These are phyloP conservation scores for Fagopyrum homotropicum DNA, from an alignment of 148 eudicot species.

Conservation along the genomic window DNA sequence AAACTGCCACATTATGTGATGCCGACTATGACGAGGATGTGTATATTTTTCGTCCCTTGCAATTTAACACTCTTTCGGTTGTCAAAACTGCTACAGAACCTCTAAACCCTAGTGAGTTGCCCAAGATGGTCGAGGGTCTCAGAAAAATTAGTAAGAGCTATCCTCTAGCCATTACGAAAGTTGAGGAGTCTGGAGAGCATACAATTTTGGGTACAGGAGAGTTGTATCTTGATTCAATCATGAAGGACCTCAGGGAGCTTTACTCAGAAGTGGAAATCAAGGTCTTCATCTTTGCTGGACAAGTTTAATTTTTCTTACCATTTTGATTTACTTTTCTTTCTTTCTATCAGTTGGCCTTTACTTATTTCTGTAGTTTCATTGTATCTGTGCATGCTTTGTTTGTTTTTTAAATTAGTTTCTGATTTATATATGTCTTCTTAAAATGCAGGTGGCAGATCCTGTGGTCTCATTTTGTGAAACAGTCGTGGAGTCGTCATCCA, in stretches of 20 bases:
- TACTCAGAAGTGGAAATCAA: slow-evolving; percentile 99
- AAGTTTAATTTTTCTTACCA: neutral
- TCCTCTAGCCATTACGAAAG: slow-evolving; percentile 95
- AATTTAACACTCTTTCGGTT: slow-evolving; percentile 96
- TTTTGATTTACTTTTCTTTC: neutral
- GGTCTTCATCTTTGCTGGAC: slow-evolving; percentile 27
- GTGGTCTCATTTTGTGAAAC: slow-evolving; percentile 99
- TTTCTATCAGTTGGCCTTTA: neutral
- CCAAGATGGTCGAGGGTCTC: slow-evolving; percentile 99
- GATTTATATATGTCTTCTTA: neutral
- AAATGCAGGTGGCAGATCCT: slow-evolving; percentile 89
- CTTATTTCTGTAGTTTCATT: neutral
- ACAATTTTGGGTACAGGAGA: slow-evolving; percentile 96
- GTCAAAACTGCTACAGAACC: slow-evolving; percentile 99
- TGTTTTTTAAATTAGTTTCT: neutral
- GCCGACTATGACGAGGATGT: slow-evolving; percentile 71
- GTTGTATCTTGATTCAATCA: slow-evolving; percentile 91
- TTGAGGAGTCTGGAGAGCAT: slow-evolving; percentile 99
- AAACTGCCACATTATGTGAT: slow-evolving; percentile 91
- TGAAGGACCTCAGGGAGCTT: slow-evolving; percentile 98
- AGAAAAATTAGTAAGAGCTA: slow-evolving; percentile 98
- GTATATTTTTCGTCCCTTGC: slow-evolving; percentile 85
- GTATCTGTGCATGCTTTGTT: neutral
- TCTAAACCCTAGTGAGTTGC: slow-evolving; percentile 94
- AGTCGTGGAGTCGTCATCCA: slow-evolving; percentile 91